Evolutionary conservation across 495 filamentous ascomycete genomes (phyloP).

Genomic region (Tricharina praecox): DNA sequence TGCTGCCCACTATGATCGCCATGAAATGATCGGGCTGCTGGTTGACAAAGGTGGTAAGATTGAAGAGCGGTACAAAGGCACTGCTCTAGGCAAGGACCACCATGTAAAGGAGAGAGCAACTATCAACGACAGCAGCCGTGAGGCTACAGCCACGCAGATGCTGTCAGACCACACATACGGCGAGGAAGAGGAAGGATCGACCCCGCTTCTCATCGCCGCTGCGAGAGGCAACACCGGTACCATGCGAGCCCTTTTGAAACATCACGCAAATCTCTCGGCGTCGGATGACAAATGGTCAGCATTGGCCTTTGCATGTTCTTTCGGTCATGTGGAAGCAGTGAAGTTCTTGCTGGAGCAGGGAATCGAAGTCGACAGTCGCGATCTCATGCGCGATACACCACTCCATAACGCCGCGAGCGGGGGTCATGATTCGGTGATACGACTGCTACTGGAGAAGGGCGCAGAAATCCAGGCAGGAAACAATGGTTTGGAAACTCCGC

Average conservation of each 20-base stretch:
- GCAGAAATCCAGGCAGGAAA: constrained; percentile 2
- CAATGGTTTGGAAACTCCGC: too few relatives aligned
- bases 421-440: constrained; percentile 5
- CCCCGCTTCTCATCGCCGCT: constrained; percentile 15
- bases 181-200: constrained; percentile 7
- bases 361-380: not conserved
- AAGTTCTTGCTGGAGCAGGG: constrained; percentile 14
- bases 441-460: constrained; percentile 7
- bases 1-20: too few relatives aligned
- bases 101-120: too few relatives aligned
- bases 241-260: too few relatives aligned
- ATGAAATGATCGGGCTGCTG: constrained; percentile 6
- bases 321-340: constrained; percentile 3
- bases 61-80: too few relatives aligned
- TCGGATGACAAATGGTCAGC: too few relatives aligned
- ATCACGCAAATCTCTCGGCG: too few relatives aligned
- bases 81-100: too few relatives aligned
- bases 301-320: too few relatives aligned
- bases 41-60: constrained; percentile 8
- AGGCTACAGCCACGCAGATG: too few relatives aligned
- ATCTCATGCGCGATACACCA: constrained; percentile 6
- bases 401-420: constrained; percentile 12
- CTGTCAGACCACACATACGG: not conserved
- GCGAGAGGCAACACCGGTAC: too few relatives aligned
- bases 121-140: too few relatives aligned